These are phyloP conservation scores for Botryotinia convoluta DNA, from an alignment of 2,329 filamentous ascomycete genomes.

Conservation along the genomic window DNA sequence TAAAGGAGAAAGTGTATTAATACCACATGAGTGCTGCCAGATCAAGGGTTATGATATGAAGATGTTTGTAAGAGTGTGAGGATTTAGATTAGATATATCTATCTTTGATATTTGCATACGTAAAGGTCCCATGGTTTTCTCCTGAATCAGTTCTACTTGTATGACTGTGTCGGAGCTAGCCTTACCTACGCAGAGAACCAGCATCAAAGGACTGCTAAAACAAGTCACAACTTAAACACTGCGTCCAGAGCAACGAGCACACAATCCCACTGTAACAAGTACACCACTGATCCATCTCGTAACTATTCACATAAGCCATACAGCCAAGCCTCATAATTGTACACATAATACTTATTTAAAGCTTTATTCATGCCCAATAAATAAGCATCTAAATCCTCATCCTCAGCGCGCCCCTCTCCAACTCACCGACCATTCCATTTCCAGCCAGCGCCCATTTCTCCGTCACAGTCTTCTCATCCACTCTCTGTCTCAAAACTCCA, in stretches of 20 bases:
- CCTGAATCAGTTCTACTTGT: too few relatives aligned
- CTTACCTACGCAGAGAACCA: not conserved
- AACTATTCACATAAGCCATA: not conserved
- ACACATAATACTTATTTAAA: not conserved
- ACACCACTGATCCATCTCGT: not conserved
- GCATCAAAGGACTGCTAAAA: not conserved
- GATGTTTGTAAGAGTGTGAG: not conserved
- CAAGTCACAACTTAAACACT: not conserved
- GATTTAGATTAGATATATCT: not conserved
- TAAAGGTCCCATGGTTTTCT: not conserved
- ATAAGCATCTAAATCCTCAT: constrained; percentile 33
- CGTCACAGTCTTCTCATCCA: constrained; percentile 68
- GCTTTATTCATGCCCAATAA: not conserved
- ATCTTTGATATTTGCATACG: not conserved
- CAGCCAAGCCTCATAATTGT: not conserved
- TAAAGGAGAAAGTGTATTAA: not conserved
- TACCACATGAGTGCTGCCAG: not conserved
- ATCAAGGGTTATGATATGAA: not conserved
- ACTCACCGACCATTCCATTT: constrained; percentile 78
- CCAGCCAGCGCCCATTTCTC: constrained; percentile 85
- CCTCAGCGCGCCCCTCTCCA: constrained; percentile 65
- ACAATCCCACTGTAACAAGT: not conserved
- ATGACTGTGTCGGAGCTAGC: not conserved
- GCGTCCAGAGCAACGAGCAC: not conserved
- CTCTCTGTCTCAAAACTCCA: constrained; percentile 68